Conservation (phyloP, 257 asterid species). For the Handroanthus guayacan region DNA sequence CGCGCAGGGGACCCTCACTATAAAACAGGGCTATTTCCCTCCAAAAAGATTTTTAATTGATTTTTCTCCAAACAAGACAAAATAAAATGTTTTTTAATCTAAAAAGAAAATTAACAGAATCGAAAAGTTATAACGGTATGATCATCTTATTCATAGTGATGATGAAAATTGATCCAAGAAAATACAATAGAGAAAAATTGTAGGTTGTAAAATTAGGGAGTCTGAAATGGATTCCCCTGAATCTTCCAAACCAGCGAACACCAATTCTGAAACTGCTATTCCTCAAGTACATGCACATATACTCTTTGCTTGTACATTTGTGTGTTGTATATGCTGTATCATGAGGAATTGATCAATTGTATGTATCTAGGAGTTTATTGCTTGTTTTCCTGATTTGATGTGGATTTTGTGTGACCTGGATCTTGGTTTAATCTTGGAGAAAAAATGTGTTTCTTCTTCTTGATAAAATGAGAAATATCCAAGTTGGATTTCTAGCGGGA, state of each 20-base stretch:
- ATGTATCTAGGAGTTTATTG: not conserved
- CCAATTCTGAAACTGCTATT: conserved; percentile 23
- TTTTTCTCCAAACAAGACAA: not conserved
- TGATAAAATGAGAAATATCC: not conserved
- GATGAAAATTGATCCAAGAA: not conserved
- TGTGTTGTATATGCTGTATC: not conserved
- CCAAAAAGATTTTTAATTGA: not conserved
- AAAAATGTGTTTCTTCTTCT: not conserved
- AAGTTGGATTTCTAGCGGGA: not conserved
- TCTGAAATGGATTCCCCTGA: conserved; percentile 63
- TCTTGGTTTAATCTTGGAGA: not conserved
- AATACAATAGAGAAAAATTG: not conserved
- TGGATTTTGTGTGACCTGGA: conserved; percentile 9
- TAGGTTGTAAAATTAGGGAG: conserved; percentile 45
- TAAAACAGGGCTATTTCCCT: not conserved
- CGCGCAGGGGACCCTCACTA: conserved; percentile 15
- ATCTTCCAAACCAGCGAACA: conserved; percentile 36
- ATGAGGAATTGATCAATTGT: not conserved
- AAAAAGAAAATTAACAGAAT: not conserved
- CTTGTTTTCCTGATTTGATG: not conserved
- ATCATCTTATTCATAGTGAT: conserved; percentile 12
- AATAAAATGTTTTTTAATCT: not conserved
- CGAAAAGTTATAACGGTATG: not conserved
- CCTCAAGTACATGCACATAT: conserved; percentile 36
- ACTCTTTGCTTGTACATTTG: not conserved